Evolutionary conservation across 192 early-diverging fungal genomes (phyloP), one percentile per base, ranked within the genome.

Genomic region (Kappamyces sp.): DNA sequence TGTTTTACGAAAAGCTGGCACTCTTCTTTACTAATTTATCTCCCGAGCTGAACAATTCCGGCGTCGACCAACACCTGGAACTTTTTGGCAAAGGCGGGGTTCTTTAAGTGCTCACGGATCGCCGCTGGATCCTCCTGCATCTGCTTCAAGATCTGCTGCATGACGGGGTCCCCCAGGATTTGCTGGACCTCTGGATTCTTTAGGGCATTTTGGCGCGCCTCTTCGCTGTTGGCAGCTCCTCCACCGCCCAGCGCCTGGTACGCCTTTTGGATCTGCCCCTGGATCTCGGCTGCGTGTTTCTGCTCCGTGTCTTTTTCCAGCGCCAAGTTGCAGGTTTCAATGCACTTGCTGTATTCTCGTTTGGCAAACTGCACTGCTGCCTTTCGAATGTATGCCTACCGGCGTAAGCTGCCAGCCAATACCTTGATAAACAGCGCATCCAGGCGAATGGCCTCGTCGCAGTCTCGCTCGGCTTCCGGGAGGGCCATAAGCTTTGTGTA

Each of bases 71-170:
- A 79, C 65, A 87, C 93, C 68, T 90, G 87, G 73, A 99, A 86
- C 72, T 96, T 99, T 62, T 84, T 80, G n/a, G 93, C 90, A 52
- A 99, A 82, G 31, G 69, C 70, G 1, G 93, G 93, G 83, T 97
- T 97, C 82, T 95, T 93, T 73, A 99, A 76, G 63, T 99, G 94
- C 75, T 96, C 94, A 58, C 84, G 84, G 34, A 86, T 86, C 40
- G 96, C 94, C 53, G 81, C 78, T 6, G 96, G 96, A 69, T 99
- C 90, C 60, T 87, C 79, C 73, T 97, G 92, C 91, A 96, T 96
- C 73, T 96, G 93, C 72, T 93, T 85, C 62, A 99, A 82, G 60
- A 99, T 97, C 69, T 83, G 82, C 66, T 91, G 88, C 96, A 99
- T 99, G 60, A 90, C 84, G 9, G 96, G 96, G 72, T 99, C 94